These are phyloP conservation scores for Dictyostelium brefeldianum DNA, from an alignment of 78 protist species.

Conservation along the genomic window DNA sequence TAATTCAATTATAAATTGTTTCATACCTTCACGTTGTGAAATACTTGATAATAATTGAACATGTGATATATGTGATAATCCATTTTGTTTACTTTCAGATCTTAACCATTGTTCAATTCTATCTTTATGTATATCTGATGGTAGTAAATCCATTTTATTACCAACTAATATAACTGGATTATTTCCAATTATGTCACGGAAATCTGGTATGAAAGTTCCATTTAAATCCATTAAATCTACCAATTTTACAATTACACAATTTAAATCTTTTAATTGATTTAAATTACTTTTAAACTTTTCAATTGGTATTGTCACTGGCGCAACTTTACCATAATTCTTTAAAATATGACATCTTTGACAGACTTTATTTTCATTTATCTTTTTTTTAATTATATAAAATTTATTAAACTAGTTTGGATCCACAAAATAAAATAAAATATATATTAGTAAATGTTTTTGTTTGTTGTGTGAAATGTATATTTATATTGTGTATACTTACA, in stretches of 20 bases:
- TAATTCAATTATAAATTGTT: conserved; percentile 30
- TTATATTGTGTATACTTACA: not conserved
- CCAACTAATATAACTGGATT: conserved; percentile 73
- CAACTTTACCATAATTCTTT: conserved; percentile 68
- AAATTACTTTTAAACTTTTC: conserved; percentile 32
- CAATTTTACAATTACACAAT: conserved; percentile 67
- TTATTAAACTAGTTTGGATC: conserved; percentile 7
- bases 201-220: conserved; percentile 60
- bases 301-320: conserved; percentile 54
- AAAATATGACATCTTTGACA: conserved; percentile 83
- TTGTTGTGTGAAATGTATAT: too few relatives aligned
- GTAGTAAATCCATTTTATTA: conserved; percentile 73
- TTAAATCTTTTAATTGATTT: conserved; percentile 22
- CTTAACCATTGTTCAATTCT: conserved; percentile 66
- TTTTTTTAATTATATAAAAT: conserved; percentile 7
- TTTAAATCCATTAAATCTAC: conserved; percentile 78
- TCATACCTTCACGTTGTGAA: conserved; percentile 45
- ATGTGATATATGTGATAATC: conserved; percentile 18
- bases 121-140: conserved; percentile 49
- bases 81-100: conserved; percentile 11
- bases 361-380: conserved; percentile 3
- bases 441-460: not conserved
- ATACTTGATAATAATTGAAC: conserved; percentile 18
- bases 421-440: not conserved
- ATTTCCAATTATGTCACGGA: conserved; percentile 58